Base-by-base conservation (phyloP, 139 green algal genomes). In the Picochlorum sp. region DNA sequence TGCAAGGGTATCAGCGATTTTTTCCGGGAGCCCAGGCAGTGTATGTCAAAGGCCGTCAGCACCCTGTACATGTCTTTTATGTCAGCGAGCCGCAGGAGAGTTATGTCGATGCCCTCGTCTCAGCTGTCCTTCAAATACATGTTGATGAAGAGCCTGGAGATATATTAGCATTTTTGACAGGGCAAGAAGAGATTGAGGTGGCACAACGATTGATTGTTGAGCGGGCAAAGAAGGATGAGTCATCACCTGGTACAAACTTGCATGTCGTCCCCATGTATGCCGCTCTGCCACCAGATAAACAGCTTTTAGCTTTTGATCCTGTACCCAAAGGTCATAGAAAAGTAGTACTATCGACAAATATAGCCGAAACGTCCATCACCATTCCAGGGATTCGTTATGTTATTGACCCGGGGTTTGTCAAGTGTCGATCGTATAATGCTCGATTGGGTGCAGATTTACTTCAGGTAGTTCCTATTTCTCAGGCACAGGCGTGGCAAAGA, bases 341-440 rank as follows among this genome's bases (percentile, higher is more conserved):
- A 72, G 77, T 85, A 32, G 87, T 97, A 47, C 67, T 97, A 24
- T 82, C 84, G 11, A 97, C 90, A 26, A 97, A 97, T 79, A 95
- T 97, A 45, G 90, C 90, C 1, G 90, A 97, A 65, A 97, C 90
- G 2, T 94, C 85, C 57, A 79, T 97, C 64, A 96, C 90, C 41
- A 90, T 97, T 14, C 57, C 77, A 0, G 90, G 90, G 1, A 85
- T 96, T 56, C 69, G 80, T 14, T 95, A 86, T 69, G 86, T 95
- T 4, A 62, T 95, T 6, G 88, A 95, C 73, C 79, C 79, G 1
- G 82, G 82, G 7, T 71, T 94, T 54, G 88, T 95, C 37, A 97
- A 97, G 77, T 58, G 81, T 2, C 76, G 90, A 13, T 70, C 66
- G 45, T 95, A 90, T 86, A 90, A 74, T 57, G 76, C 87, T 0